These are phyloP conservation scores for Cyberlindnera americana DNA, from an alignment of 805 yeast species.

Conservation along the genomic window DNA sequence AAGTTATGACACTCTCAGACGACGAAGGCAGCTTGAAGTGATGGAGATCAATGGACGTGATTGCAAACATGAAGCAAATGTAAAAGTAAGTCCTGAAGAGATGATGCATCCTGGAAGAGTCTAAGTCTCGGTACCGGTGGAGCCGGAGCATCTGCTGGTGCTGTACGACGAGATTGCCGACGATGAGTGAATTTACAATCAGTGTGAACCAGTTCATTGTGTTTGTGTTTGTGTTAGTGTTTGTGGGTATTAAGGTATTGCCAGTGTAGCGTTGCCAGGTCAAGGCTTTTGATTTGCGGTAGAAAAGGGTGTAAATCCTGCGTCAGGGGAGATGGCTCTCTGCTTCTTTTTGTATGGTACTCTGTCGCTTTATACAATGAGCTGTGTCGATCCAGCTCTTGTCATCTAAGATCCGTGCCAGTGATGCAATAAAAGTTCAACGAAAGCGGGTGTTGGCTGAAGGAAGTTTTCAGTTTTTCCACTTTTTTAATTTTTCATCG, in stretches of 20 bases:
- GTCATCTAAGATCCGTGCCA: too few species aligned
- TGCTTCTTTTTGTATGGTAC: too few species aligned
- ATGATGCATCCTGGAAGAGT: slow-evolving; percentile 10
- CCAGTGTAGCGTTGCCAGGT: too few species aligned
- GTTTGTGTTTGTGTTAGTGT: neutral
- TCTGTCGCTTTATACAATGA: too few species aligned
- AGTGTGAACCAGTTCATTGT: slow-evolving; percentile 11
- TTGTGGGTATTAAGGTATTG: neutral
- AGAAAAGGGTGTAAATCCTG: too few species aligned
- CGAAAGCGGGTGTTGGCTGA: too few species aligned
- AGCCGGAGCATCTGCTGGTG: slow-evolving; percentile 12
- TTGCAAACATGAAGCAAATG: slow-evolving; percentile 8
- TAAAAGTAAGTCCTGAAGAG: slow-evolving; percentile 10
- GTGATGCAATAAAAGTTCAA: too few species aligned
- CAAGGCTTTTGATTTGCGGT: neutral
- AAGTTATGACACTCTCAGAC: neutral
- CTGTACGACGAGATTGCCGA: slow-evolving; percentile 8
- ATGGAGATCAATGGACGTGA: slow-evolving; percentile 10
- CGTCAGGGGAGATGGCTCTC: too few species aligned
- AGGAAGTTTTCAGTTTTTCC: neutral
- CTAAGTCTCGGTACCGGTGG: slow-evolving; percentile 11
- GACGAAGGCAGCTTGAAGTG: slow-evolving; percentile 11
- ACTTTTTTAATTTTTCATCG: neutral
- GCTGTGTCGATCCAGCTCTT: too few species aligned
- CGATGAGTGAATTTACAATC: slow-evolving; percentile 4